These are phyloP conservation scores for Rubroboletus satanas DNA, from an alignment of 768 basidiomycete species.

Conservation along the genomic window DNA sequence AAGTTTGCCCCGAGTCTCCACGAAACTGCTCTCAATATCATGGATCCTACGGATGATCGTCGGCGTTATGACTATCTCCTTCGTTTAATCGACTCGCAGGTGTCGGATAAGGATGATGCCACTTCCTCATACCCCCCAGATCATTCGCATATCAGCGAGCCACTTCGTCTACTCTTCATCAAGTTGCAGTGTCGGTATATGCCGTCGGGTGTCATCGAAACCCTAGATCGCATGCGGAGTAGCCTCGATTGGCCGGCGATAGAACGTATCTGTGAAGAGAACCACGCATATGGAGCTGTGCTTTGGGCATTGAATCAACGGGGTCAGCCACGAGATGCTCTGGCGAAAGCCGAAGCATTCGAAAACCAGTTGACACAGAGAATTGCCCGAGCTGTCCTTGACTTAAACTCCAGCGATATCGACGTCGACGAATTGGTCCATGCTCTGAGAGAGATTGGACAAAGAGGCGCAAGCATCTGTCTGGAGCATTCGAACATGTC, in stretches of 20 bases:
- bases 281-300: slow-evolving; percentile 67
- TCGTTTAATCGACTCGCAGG: slow-evolving; percentile 54
- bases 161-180: slow-evolving; percentile 61
- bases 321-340: slow-evolving; percentile 60
- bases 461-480: slow-evolving; percentile 65
- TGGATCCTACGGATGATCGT: slow-evolving; percentile 45
- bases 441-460: slow-evolving; percentile 55
- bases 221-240: slow-evolving; percentile 50
- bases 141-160: slow-evolving; percentile 44
- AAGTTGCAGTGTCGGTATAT: slow-evolving; percentile 70
- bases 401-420: slow-evolving; percentile 9
- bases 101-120: slow-evolving; percentile 39
- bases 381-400: slow-evolving; percentile 39
- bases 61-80: slow-evolving; percentile 75
- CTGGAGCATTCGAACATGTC: slow-evolving; percentile 54
- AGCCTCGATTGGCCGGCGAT: slow-evolving; percentile 55
- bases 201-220: slow-evolving; percentile 57
- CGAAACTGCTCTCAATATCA: slow-evolving; percentile 48
- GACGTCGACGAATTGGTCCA: slow-evolving; percentile 38
- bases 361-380: slow-evolving; percentile 47
- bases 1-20: slow-evolving; percentile 66
- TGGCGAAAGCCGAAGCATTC: slow-evolving; percentile 61
- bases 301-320: slow-evolving; percentile 74
- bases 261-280: slow-evolving; percentile 61
- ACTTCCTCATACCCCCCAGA: slow-evolving; percentile 28